These are phyloP conservation scores for Suhomyces sp. DNA, from an alignment of 805 yeast genomes.

Conservation along the genomic window DNA sequence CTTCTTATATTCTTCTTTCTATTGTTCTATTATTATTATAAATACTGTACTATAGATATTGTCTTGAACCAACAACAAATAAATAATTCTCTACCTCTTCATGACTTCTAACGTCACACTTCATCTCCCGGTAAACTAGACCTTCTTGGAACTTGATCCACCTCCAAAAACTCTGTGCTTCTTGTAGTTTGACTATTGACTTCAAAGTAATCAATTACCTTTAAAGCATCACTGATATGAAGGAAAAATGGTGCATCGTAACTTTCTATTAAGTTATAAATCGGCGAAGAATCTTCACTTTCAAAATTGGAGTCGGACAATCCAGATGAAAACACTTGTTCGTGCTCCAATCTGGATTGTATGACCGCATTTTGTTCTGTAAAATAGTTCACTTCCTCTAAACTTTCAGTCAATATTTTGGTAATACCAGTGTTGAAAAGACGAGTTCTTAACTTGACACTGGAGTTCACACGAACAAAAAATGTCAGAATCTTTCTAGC, in stretches of 20 bases:
- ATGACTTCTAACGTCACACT: no score
- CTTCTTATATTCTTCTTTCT: no score
- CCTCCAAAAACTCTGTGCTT: not conserved
- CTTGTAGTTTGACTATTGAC: not conserved
- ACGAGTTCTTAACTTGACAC: slow-evolving; percentile 25
- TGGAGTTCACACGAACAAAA: slow-evolving; percentile 36
- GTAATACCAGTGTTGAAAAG: slow-evolving; percentile 31
- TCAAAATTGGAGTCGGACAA: slow-evolving; percentile 7
- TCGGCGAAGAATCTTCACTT: slow-evolving; percentile 15
- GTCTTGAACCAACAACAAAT: no score
- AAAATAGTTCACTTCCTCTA: slow-evolving; percentile 24
- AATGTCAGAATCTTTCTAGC: slow-evolving; percentile 31
- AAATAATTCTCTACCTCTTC: no score
- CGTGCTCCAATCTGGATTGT: not conserved
- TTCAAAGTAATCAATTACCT: slow-evolving; percentile 38
- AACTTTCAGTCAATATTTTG: slow-evolving; percentile 23
- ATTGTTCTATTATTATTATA: no score
- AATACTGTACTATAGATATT: no score
- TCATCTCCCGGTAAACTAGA: not conserved
- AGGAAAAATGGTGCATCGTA: slow-evolving; percentile 30
- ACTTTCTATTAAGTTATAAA: slow-evolving; percentile 26
- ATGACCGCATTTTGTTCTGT: slow-evolving; percentile 17
- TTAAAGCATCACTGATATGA: slow-evolving; percentile 40
- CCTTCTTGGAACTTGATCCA: not conserved
- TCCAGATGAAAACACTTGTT: not conserved